phyloP scores from a whole-genome alignment of 495 filamentous ascomycete species.

The Tuber melanosporum region DNA sequence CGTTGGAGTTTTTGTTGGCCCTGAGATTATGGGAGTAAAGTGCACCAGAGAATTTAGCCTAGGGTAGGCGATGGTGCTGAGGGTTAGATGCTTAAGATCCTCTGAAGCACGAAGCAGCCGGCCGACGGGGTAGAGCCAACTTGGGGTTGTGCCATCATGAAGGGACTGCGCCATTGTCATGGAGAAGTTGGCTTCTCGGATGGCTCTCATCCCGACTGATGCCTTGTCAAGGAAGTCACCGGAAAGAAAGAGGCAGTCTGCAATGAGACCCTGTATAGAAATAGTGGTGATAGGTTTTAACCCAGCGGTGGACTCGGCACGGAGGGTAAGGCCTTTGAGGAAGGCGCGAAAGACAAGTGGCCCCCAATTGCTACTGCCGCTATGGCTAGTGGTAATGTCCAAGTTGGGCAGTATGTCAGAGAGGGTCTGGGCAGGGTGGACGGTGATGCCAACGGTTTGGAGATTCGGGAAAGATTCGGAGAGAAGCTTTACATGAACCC shows the following conservation, averaged over 20 bases:
- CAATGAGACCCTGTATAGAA: neutral
- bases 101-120: neutral
- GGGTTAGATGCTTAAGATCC: neutral
- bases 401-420: neutral
- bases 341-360: neutral
- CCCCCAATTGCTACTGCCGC: conserved; percentile 1
- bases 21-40: neutral
- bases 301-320: neutral
- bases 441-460: neutral
- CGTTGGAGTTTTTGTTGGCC: neutral
- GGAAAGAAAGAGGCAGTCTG: neutral
- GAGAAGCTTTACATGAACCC: neutral
- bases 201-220: neutral
- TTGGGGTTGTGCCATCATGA: neutral
- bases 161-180: conserved; percentile 3
- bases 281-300: neutral
- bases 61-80: neutral
- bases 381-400: neutral
- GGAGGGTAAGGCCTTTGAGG: neutral
- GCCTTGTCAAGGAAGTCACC: neutral
- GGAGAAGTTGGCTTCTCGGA: neutral
- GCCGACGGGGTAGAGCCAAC: conserved; percentile 1
- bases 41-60: conserved; percentile 1
- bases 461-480: neutral
- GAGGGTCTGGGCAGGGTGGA: conserved; percentile 1